Percentiles rank a stretch among this genome's conserved stretches.
Conservation (phyloP, 1,284 basidiomycete genomes). For the Meira nashicola region DNA sequence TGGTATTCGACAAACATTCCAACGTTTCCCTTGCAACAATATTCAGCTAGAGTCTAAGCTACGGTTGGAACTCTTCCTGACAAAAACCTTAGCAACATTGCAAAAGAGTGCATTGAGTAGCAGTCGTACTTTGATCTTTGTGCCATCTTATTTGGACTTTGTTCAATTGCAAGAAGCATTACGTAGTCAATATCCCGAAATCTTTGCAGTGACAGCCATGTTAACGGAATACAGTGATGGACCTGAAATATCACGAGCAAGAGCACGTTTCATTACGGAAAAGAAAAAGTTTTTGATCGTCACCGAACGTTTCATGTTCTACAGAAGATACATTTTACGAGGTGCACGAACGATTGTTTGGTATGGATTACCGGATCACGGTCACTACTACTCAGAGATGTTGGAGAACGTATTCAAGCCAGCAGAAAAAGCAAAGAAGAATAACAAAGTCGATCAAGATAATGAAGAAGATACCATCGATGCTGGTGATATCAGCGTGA, state of each 20-base stretch:
- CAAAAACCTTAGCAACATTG: constrained; percentile 73
- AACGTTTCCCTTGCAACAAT: constrained; percentile 68
- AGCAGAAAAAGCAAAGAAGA: not conserved
- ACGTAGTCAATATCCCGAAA: constrained; percentile 53
- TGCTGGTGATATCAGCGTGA: constrained; percentile 64
- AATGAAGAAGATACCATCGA: constrained; percentile 57
- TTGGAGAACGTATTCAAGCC: constrained; percentile 75
- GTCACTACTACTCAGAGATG: constrained; percentile 84
- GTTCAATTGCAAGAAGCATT: constrained; percentile 84
- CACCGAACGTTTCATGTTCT: constrained; percentile 97
- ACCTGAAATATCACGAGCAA: constrained; percentile 84
- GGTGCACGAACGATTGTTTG: constrained; percentile 89
- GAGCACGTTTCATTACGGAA: constrained; percentile 85
- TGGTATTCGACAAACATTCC: constrained; percentile 61
- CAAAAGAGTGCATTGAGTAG: constrained; percentile 87
- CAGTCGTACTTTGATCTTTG: constrained; percentile 76
- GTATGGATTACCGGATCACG: constrained; percentile 83
- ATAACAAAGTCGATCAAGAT: constrained; percentile 1
- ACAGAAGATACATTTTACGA: constrained; percentile 66
- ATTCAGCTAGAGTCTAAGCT: constrained; percentile 77
- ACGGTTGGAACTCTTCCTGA: constrained; percentile 79
- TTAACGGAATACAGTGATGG: constrained; percentile 77
- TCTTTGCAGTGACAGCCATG: not conserved
- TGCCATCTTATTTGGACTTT: constrained; percentile 96
- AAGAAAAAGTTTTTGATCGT: constrained; percentile 81